These are phyloP conservation scores for Tuber borchii DNA, from an alignment of 495 filamentous ascomycete genomes.

Conservation along the genomic window DNA sequence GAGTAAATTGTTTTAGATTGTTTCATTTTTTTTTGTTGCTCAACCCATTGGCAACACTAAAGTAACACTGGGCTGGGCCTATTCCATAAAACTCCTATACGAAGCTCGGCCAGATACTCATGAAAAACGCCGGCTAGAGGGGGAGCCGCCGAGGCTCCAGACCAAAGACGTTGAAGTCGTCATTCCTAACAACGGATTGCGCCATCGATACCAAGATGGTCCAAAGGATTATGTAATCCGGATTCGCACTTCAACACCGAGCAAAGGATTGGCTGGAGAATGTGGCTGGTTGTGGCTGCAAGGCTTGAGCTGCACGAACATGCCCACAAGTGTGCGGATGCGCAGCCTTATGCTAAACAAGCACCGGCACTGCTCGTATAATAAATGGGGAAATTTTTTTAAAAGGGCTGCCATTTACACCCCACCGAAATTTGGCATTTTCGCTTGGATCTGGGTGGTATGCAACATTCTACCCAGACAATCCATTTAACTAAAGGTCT, in stretches of 20 bases:
- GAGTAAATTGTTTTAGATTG: neutral
- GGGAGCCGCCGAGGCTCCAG: neutral
- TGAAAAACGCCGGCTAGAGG: neutral
- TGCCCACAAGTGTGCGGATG: neutral
- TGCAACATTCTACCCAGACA: too few relatives aligned
- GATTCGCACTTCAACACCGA: neutral
- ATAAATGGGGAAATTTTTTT: too few relatives aligned
- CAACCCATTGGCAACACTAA: neutral
- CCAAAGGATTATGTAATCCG: neutral
- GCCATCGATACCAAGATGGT: neutral
- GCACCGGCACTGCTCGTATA: neutral
- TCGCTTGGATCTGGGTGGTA: too few relatives aligned
- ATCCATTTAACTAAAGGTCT: too few relatives aligned
- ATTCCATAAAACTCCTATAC: neutral
- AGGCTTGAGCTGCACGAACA: neutral
- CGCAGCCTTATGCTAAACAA: neutral
- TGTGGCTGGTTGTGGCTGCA: neutral
- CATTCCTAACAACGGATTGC: neutral
- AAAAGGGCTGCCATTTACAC: too few relatives aligned
- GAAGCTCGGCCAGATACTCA: neutral
- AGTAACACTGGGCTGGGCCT: neutral
- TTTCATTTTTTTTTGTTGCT: neutral
- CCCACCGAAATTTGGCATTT: too few relatives aligned
- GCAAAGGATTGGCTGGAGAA: neutral
- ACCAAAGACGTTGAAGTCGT: neutral